phyloP scores from a whole-genome alignment of 2,329 filamentous ascomycete genomes.

The Colletotrichum sidae region DNA sequence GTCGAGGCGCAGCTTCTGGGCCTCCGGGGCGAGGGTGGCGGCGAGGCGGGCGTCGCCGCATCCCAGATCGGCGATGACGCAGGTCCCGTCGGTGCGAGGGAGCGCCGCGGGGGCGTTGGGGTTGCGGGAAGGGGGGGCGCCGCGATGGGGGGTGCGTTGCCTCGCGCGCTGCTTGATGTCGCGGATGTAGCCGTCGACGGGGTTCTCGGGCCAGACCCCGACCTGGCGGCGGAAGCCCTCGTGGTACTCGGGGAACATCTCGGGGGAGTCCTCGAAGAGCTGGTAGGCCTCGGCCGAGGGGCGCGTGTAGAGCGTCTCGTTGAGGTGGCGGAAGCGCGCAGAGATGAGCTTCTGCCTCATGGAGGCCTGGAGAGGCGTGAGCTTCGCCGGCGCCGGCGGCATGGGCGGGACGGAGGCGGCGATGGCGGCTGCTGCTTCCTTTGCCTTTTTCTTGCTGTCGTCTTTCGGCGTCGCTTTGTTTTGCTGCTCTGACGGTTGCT shows the following conservation, averaged over 20 bases:
- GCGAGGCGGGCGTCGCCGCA: constrained; percentile 92
- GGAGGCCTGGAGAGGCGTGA: constrained; percentile 91
- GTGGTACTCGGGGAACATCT: constrained; percentile 97
- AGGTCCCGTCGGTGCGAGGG: constrained; percentile 77
- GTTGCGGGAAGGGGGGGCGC: constrained; percentile 34
- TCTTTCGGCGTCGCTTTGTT: constrained; percentile 19
- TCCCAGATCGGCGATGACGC: constrained; percentile 89
- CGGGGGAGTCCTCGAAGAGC: constrained; percentile 86
- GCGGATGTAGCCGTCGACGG: constrained; percentile 86
- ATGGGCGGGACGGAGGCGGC: constrained; percentile 46
- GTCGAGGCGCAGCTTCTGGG: constrained; percentile 76
- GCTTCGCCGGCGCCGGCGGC: constrained; percentile 64
- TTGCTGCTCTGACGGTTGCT: constrained; percentile 36
- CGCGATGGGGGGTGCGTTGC: constrained; percentile 49
- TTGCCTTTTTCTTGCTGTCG: constrained; percentile 37
- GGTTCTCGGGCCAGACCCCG: constrained; percentile 95
- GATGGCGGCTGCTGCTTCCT: constrained; percentile 39
- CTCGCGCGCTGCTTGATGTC: constrained; percentile 77
- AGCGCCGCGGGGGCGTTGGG: constrained; percentile 61
- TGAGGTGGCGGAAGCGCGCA: constrained; percentile 95
- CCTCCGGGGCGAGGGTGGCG: constrained; percentile 71
- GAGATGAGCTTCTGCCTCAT: constrained; percentile 97
- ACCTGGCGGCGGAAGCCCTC: constrained; percentile 96
- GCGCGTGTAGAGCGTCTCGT: constrained; percentile 95
- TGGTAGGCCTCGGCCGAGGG: constrained; percentile 85